These are phyloP conservation scores for Aspergillus panamensis DNA, from an alignment of 495 filamentous ascomycete genomes.

Conservation along the genomic window DNA sequence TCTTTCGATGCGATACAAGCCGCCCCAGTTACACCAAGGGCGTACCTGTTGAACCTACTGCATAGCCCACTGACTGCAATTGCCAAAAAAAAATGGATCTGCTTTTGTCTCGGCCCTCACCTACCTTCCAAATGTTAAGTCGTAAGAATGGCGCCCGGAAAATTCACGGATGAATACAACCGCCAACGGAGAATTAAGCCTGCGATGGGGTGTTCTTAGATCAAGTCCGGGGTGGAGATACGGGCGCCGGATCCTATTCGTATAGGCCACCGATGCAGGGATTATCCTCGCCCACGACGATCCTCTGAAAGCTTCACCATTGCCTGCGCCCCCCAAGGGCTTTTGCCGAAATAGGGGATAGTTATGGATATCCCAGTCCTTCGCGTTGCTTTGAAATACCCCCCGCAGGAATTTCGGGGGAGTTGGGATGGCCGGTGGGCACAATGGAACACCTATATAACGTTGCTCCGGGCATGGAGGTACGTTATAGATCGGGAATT, in stretches of 20 bases:
- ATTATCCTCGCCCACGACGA: neutral
- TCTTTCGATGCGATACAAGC: too few relatives aligned
- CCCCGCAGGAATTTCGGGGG: neutral
- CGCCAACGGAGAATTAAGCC: neutral
- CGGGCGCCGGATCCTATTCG: neutral
- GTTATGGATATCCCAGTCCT: neutral
- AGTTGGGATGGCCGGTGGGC: neutral
- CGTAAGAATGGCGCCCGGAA: neutral
- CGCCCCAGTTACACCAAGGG: too few relatives aligned
- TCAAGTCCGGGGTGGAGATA: neutral
- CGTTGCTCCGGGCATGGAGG: neutral
- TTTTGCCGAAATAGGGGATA: conserved; percentile 14
- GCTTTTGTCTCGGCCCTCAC: too few relatives aligned
- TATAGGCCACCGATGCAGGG: neutral
- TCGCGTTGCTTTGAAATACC: neutral
- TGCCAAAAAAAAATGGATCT: too few relatives aligned
- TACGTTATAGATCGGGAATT: neutral
- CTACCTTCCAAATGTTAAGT: too few relatives aligned
- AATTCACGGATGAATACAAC: neutral
- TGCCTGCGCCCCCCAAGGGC: conserved; percentile 10
- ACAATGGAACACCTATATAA: conserved; percentile 3
- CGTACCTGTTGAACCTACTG: too few relatives aligned
- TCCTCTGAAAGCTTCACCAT: neutral
- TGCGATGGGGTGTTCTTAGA: neutral
- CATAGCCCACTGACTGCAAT: too few relatives aligned